Evolutionary conservation across 305 asterid genomes (phyloP).

Genomic region (Petunia hybrid): DNA sequence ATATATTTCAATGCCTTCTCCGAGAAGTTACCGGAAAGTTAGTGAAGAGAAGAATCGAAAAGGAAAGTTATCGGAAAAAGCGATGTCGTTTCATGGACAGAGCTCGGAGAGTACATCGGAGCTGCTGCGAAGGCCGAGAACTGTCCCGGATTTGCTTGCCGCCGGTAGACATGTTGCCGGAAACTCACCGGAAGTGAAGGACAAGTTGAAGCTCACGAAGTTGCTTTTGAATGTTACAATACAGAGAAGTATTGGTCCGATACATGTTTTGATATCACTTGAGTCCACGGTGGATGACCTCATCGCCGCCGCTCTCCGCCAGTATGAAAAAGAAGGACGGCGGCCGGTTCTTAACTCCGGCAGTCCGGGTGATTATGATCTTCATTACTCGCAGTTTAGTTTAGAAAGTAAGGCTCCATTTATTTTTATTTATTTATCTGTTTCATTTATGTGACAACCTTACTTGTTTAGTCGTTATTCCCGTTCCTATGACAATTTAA

Average conservation of each 20-base stretch:
- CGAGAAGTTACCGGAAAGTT: constrained; percentile 42
- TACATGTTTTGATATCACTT: constrained; percentile 67
- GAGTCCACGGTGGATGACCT: constrained; percentile 78
- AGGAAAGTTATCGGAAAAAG: constrained; percentile 41
- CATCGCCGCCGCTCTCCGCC: constrained; percentile 68
- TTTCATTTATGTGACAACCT: neutral
- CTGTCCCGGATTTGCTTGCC: constrained; percentile 51
- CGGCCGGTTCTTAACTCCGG: constrained; percentile 55
- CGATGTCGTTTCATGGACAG: constrained; percentile 48
- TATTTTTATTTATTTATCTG: neutral
- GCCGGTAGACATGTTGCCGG: neutral
- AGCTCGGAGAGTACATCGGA: neutral
- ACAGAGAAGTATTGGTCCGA: constrained; percentile 79
- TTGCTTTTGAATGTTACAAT: constrained; percentile 75
- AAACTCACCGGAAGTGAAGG: constrained; percentile 25
- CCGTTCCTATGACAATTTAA: too few species aligned
- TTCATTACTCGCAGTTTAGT: constrained; percentile 93
- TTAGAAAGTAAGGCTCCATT: constrained; percentile 63
- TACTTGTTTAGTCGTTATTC: neutral
- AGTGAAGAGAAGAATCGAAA: constrained; percentile 43
- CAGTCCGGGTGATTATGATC: constrained; percentile 59
- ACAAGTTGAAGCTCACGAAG: constrained; percentile 49
- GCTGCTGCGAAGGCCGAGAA: constrained; percentile 46
- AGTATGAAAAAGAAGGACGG: constrained; percentile 74
- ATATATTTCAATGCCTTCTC: constrained; percentile 44